Evolutionary conservation across 2,329 filamentous ascomycete genomes (phyloP).

Genomic region (Ampelomyces quisqualis): DNA sequence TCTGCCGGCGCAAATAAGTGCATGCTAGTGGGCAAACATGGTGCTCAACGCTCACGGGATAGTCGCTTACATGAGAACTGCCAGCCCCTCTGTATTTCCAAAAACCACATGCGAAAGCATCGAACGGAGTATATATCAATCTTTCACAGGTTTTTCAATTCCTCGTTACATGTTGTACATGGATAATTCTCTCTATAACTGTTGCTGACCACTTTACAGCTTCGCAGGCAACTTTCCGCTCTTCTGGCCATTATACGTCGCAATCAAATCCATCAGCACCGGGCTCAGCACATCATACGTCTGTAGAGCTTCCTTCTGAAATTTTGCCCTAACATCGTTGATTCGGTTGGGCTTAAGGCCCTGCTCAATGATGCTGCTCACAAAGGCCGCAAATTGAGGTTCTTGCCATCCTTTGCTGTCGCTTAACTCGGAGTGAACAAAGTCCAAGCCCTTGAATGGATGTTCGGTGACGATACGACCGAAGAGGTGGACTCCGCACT

Average conservation of each 20-base stretch:
- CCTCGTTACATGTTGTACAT: too few relatives aligned
- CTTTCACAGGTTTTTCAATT: too few relatives aligned
- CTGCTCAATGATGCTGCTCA: slow-evolving; percentile 68
- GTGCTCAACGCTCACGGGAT: too few relatives aligned
- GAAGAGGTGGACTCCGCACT: slow-evolving; percentile 61
- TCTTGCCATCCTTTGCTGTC: slow-evolving; percentile 67
- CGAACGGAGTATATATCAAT: neutral
- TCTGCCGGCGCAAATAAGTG: neutral
- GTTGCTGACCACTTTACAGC: slow-evolving; percentile 19
- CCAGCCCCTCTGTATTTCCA: too few relatives aligned
- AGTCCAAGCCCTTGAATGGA: slow-evolving; percentile 68
- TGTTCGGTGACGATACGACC: slow-evolving; percentile 66
- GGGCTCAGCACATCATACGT: slow-evolving; percentile 65
- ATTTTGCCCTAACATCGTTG: slow-evolving; percentile 55
- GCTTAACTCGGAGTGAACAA: slow-evolving; percentile 65
- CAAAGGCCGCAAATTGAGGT: slow-evolving; percentile 69
- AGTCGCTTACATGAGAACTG: too few relatives aligned
- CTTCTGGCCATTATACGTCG: slow-evolving; percentile 56
- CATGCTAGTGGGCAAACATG: slow-evolving; percentile 1
- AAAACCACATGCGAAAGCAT: too few relatives aligned
- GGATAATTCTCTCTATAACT: too few relatives aligned
- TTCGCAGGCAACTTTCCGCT: slow-evolving; percentile 33
- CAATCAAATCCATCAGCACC: slow-evolving; percentile 59
- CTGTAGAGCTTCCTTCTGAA: slow-evolving; percentile 59
- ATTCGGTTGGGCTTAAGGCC: slow-evolving; percentile 60